A percentile compares a stretch with the other conserved stretches of the same genome.
phyloP scores from a whole-genome alignment of 2,329 filamentous ascomycete genomes.

The Penicillium italicum region DNA sequence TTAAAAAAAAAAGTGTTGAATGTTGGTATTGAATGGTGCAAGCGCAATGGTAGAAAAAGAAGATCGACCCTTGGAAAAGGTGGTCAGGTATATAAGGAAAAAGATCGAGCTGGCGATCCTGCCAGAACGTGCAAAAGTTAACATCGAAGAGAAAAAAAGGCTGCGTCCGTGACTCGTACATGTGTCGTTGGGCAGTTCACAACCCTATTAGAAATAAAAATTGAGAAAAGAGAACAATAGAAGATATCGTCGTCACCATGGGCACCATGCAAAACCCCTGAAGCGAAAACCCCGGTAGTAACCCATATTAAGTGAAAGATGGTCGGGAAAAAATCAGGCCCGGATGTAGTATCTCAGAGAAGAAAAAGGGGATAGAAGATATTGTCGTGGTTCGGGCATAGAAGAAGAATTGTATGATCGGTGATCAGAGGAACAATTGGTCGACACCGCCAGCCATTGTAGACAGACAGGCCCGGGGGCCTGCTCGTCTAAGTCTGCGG shows the following conservation, averaged over 20 bases:
- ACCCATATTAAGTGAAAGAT: slow-evolving; percentile 7
- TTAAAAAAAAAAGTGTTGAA: too few relatives aligned
- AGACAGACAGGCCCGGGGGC: background rate
- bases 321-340: background rate
- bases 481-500: background rate
- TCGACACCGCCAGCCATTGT: slow-evolving; percentile 3
- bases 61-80: background rate
- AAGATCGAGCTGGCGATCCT: slow-evolving; percentile 7
- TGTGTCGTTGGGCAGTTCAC: slow-evolving; percentile 1
- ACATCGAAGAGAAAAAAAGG: background rate
- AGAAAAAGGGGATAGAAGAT: slow-evolving; percentile 1
- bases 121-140: slow-evolving; percentile 8
- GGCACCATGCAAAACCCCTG: slow-evolving; percentile 9
- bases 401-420: background rate
- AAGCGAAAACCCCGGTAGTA: background rate
- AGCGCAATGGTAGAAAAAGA: background rate
- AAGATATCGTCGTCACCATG: slow-evolving; percentile 8
- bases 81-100: slow-evolving; percentile 5
- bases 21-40: slow-evolving; percentile 6
- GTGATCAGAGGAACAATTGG: slow-evolving; percentile 2
- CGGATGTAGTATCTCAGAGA: slow-evolving; percentile 5
- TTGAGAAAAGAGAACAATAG: background rate
- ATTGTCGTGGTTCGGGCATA: slow-evolving; percentile 4
- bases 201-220: slow-evolving; percentile 5
- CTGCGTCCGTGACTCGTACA: slow-evolving; percentile 13